Evolutionary conservation across 108 stramenopile genomes (phyloP), one percentile per base, ranked within the genome.

Genomic region (Bacterosira constricta): DNA sequence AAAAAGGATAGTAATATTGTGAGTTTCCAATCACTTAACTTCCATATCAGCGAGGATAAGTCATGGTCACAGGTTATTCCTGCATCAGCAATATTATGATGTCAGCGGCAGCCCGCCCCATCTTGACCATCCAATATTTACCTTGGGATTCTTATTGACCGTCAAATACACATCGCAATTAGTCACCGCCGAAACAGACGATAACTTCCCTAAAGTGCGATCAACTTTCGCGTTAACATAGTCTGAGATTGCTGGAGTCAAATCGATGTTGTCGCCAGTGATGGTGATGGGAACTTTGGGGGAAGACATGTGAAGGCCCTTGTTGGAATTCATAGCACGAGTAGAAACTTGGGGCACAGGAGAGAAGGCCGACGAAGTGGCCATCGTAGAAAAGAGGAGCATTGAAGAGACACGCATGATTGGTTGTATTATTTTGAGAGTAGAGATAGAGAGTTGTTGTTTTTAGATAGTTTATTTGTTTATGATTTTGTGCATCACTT

Each of bases 91-190:
- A n/a, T n/a, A n/a, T n/a, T n/a, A n/a, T n/a, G n/a, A n/a, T n/a
- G n/a, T n/a, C n/a, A n/a, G n/a, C n/a, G n/a, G n/a, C n/a, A n/a
- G n/a, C n/a, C n/a, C n/a, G n/a, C n/a, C n/a, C n/a, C 45, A 25
- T n/a, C n/a, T n/a, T n/a, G 9, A 47, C 32, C 27, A 18, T 23
- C 1, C 23, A 25, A 18, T 37, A 77, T 88, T 57, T 64, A 95
- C 93, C 85, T 89, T 86, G 31, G 90, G 90, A 63, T 95, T 91
- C 83, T 91, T 91, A 75, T 88, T 90, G 31, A 91, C 90, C 18
- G 82, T 82, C 25, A 95, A 77, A 45, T 90, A 87, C 27, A 95
- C 90, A 75, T 92, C 90, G 46, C 90, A 91, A 38, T 90, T 82
- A 20, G 69, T 63, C 9, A 94, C 82, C 42, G 79, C 73, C 6